Evolutionary conservation across 2,329 filamentous ascomycete species (phyloP), one percentile per base, ranked within the genome.

Genomic region (Apiospora malaysiana): DNA sequence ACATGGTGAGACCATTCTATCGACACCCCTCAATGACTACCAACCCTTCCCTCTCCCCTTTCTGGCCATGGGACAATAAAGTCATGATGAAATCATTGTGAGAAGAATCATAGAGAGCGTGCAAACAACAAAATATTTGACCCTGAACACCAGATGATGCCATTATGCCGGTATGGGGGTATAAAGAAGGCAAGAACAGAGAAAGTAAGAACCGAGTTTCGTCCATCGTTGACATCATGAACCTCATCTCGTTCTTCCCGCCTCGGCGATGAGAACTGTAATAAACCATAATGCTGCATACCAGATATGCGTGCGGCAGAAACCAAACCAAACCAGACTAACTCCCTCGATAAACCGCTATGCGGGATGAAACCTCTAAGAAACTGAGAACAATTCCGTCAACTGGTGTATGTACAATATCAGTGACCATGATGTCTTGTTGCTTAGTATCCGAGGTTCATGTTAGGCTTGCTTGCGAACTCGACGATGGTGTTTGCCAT

Each of bases 401-500:
- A 40, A 40, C 32, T 42, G 37, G 46, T 56, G 23, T 51, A 68
- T 56, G 67, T 68, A 68, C 67, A 68, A 68, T 43, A 25, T 68
- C 65, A 45, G 10, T 32, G 47, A 25, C 10, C 32, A 42, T 25
- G 67, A 23, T 40, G 9, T 46, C 7, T 12, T 45, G 12, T 16
- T 51, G 32, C n/a, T 68, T 37, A 68, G 47, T 68, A 68, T 9
- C 27, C 47, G 21, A 68, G 25, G 32, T 25, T 68, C n/a, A 72
- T 27, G 51, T 70, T 72, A 21, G 75, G 65, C 45, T 73, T 73
- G n/a, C 71, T 74, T 46, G 76, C 72, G 45, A 71, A 75, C 2
- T 74, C 75, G 59, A 76, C 74, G 37, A 80, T 74, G 59, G 74
- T 73, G 45, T 72, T 78, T 21, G 77, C 76, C 70, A 78, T 75